Evolutionary conservation across 176 grass and related monocot genomes (phyloP), one percentile per base, ranked within the genome.

Genomic region (Avena eriantha): DNA sequence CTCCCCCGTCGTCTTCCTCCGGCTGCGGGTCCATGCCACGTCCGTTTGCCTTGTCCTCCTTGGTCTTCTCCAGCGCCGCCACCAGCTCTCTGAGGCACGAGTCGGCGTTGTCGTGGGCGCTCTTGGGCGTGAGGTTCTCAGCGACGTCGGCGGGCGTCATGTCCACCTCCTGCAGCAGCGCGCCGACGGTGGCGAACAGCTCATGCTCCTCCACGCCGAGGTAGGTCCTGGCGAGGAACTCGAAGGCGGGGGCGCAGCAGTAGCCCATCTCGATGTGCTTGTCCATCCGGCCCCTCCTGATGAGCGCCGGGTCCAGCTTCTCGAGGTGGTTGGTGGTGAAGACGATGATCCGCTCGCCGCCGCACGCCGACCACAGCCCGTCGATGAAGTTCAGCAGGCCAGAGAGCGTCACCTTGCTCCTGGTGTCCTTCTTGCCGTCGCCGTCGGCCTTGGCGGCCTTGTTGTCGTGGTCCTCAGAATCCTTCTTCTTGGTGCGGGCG

Each of bases 211-310:
- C 73, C 1, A 92, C 29, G 3, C 57, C 69, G n/a, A 92, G 79
- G 85, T 95, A 90, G 55, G 35, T 88, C 57, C 84, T 88, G 34
- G 88, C 86, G 1, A 95, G 74, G 80, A 92, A 85, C 88, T 85
- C 84, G 56, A 92, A 93, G 0, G 86, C 88, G 66, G 89, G 84
- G 43, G 82, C 90, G 50, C 81, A 3, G 83, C 93, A 95, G 84
- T 91, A 95, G 10, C 86, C 93, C 90, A 93, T 93, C 88, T 95
- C 86, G 72, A 95, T 89, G 72, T 89, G 93, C 67, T 93, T 95
- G 86, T 95, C 93, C 93, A 93, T 95, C 9, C 93, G 77, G 0
- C 93, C 93, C 3, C 76, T 46, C 31, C 93, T 41, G 31, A 95
- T 95, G 14, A 95, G 88, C 55, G 88, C 88, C 19, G 80, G 77